phyloP scores from a whole-genome alignment of 2,329 filamentous ascomycete genomes.

The Cladosporium sphaerospermum region DNA sequence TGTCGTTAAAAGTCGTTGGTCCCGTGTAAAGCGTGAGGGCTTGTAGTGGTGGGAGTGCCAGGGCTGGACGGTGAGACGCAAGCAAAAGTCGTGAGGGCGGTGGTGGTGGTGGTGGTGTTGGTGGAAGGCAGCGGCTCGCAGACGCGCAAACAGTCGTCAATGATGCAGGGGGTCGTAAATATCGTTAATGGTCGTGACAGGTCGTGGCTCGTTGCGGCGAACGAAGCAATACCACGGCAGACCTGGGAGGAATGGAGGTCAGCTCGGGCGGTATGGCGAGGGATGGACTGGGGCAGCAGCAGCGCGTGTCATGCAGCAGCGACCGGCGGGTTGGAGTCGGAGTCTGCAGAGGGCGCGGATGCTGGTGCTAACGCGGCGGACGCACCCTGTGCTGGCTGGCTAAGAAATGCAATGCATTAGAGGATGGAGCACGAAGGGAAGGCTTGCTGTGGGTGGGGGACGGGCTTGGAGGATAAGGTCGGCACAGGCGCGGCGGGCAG shows the following conservation, averaged over 20 bases:
- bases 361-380: conserved; percentile 12
- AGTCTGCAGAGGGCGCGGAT: conserved; percentile 24
- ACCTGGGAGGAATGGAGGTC: conserved; percentile 8
- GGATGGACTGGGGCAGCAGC: background rate
- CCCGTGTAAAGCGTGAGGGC: conserved; percentile 10
- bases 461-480: conserved; percentile 19
- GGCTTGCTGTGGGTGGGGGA: conserved; percentile 23
- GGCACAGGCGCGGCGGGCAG: background rate
- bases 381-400: conserved; percentile 27
- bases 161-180: conserved; percentile 24
- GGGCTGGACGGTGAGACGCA: conserved; percentile 10
- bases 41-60: conserved; percentile 5
- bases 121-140: conserved; percentile 15
- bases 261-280: background rate
- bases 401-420: conserved; percentile 32
- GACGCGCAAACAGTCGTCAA: conserved; percentile 29
- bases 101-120: background rate
- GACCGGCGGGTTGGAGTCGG: background rate
- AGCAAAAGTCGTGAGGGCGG: conserved; percentile 9
- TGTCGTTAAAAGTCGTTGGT: conserved; percentile 11
- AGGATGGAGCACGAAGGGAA: conserved; percentile 24
- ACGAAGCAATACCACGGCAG: conserved; percentile 20
- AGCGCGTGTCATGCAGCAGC: conserved; percentile 12
- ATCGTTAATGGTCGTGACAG: conserved; percentile 30
- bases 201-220: conserved; percentile 26